Evolutionary conservation across 139 green algal species (phyloP).

Genomic region (Tetradesmus obliquus): DNA sequence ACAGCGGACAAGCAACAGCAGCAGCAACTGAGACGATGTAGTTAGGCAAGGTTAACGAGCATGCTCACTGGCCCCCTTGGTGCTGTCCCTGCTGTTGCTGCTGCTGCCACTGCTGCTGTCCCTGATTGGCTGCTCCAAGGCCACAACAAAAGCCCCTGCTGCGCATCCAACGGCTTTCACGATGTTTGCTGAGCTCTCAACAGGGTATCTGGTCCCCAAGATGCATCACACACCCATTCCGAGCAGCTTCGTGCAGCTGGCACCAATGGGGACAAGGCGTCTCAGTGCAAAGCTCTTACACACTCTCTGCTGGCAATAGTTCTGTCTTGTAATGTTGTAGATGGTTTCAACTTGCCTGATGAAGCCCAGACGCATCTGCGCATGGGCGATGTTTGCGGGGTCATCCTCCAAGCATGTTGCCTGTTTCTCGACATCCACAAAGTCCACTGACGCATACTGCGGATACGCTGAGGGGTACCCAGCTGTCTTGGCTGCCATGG

Average conservation of each 20-base stretch:
- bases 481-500: conserved; percentile 22
- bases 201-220: background rate
- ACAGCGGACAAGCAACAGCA: no score
- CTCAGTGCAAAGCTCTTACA: background rate
- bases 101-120: background rate
- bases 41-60: no score
- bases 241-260: background rate
- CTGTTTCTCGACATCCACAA: conserved; percentile 26
- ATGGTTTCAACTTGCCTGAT: conserved; percentile 3
- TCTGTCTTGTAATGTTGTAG: background rate
- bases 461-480: background rate
- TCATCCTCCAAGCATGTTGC: conserved; percentile 13
- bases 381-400: conserved; percentile 41
- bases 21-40: background rate
- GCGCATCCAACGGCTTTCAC: background rate
- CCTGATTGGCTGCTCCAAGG: background rate
- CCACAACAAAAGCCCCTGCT: background rate
- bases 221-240: background rate
- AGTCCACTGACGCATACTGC: background rate
- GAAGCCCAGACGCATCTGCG: conserved; percentile 50
- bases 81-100: background rate
- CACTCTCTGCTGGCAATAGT: background rate
- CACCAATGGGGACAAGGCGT: background rate
- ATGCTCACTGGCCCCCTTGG: no score
- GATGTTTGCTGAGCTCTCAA: background rate